Evolutionary conservation across 2,329 filamentous ascomycete genomes (phyloP).

Genomic region (Verticillium longisporum): DNA sequence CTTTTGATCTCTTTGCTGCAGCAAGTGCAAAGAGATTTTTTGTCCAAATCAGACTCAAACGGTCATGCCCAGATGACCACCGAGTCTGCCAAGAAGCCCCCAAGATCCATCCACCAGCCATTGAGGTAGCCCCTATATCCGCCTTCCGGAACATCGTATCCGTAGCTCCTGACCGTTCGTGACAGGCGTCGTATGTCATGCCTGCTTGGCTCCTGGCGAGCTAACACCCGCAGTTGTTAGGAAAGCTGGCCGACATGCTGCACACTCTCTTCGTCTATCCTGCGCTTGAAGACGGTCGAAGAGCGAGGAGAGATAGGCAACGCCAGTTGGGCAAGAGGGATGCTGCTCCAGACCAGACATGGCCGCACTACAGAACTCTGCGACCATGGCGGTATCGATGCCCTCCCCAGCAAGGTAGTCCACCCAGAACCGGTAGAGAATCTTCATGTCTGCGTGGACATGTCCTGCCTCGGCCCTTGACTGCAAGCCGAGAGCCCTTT

Average conservation of each 20-base stretch:
- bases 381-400: slow-evolving; percentile 71
- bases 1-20: not conserved
- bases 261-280: not conserved
- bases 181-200: not conserved
- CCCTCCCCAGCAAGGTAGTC: slow-evolving; percentile 61
- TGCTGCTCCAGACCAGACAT: slow-evolving; percentile 44
- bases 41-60: slow-evolving; percentile 6
- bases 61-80: not conserved
- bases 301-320: not conserved
- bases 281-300: not conserved
- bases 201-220: not conserved
- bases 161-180: not conserved
- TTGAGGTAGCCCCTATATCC: not conserved
- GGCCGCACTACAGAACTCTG: slow-evolving; percentile 63
- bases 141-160: not conserved
- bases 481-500: slow-evolving; percentile 30
- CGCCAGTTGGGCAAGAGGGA: not conserved
- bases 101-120: not conserved
- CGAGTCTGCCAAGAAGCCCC: not conserved
- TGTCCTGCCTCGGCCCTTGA: slow-evolving; percentile 23
- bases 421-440: slow-evolving; percentile 69
- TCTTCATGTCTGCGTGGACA: slow-evolving; percentile 51
- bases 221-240: not conserved
- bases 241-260: not conserved
- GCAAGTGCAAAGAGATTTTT: slow-evolving; percentile 7